Percentiles rank a stretch among this genome's conserved stretches.
These are phyloP conservation scores for Thalassiosira livingstoniorum DNA, from an alignment of 352 stramenopile species.

Conservation along the genomic window DNA sequence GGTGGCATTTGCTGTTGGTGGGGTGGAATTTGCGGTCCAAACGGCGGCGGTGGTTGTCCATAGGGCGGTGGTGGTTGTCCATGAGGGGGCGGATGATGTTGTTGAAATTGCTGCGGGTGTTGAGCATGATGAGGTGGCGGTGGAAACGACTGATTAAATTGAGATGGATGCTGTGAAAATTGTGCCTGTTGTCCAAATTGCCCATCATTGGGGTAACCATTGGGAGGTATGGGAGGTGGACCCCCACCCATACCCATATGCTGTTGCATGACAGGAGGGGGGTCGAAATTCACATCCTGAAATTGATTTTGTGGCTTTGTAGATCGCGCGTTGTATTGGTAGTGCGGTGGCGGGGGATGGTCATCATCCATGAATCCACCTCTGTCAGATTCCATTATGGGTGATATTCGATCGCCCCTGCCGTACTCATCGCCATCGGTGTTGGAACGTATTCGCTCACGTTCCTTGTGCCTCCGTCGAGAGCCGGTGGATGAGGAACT, in stretches of 20 bases:
- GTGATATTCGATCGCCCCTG: not conserved
- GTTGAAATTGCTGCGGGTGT: not conserved
- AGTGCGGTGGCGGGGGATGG: too few relatives aligned
- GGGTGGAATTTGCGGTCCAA: not conserved
- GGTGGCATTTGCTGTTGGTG: not conserved
- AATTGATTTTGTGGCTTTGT: too few relatives aligned
- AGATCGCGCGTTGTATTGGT: too few relatives aligned
- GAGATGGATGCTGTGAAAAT: too few relatives aligned
- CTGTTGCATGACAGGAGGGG: too few relatives aligned
- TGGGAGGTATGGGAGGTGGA: too few relatives aligned
- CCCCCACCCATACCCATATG: too few relatives aligned
- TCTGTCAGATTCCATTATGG: not conserved
- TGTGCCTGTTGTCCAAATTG: too few relatives aligned
- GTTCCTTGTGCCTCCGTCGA: not conserved
- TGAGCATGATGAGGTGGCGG: not conserved
- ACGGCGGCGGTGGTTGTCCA: not conserved
- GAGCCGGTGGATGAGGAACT: conserved; percentile 28
- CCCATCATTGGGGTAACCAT: too few relatives aligned
- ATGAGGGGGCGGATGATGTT: not conserved
- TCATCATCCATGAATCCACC: not conserved
- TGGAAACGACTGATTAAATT: not conserved
- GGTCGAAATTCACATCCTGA: too few relatives aligned
- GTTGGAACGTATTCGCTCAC: not conserved
- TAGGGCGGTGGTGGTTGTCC: not conserved
- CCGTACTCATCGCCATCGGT: not conserved